Evolutionary conservation across 306 rosid species (phyloP).

Genomic region (Coriaria nepalensis): DNA sequence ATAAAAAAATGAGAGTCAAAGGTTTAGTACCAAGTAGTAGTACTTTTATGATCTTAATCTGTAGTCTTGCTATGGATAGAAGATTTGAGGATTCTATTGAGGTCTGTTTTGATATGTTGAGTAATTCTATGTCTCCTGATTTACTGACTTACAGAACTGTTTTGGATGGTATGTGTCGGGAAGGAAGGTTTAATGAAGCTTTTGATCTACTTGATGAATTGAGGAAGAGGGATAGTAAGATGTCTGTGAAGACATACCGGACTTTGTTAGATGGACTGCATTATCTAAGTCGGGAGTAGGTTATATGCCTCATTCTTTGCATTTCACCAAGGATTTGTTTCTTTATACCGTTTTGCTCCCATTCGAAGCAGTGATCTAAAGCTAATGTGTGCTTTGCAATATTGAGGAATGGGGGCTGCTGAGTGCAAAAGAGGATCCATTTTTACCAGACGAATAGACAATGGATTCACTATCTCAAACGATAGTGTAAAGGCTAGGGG

Average conservation of each 20-base stretch:
- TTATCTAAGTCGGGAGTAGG: conserved; percentile 15
- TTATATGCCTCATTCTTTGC: conserved; percentile 6
- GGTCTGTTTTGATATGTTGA: conserved; percentile 65
- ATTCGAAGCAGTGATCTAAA: background rate
- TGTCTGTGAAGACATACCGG: conserved; percentile 42
- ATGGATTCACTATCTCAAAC: no score
- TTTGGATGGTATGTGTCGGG: conserved; percentile 63
- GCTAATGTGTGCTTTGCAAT: no score
- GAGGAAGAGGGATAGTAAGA: conserved; percentile 39
- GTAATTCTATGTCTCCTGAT: conserved; percentile 55
- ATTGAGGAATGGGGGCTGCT: no score
- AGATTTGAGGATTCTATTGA: conserved; percentile 57
- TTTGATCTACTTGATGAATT: conserved; percentile 60
- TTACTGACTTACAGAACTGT: conserved; percentile 67
- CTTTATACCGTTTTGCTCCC: background rate
- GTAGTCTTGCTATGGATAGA: conserved; percentile 51
- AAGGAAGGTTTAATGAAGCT: conserved; percentile 46
- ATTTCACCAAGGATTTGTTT: background rate
- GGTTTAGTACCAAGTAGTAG: conserved; percentile 47
- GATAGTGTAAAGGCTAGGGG: no score
- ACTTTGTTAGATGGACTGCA: conserved; percentile 49
- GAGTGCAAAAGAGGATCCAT: no score
- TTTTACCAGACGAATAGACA: no score
- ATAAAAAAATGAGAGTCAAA: conserved; percentile 58
- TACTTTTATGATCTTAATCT: conserved; percentile 46